Percentiles rank a stretch among this genome's conserved stretches.
These are phyloP conservation scores for Ogataea parapolymorpha DNA, from an alignment of 805 yeast species.

Conservation along the genomic window DNA sequence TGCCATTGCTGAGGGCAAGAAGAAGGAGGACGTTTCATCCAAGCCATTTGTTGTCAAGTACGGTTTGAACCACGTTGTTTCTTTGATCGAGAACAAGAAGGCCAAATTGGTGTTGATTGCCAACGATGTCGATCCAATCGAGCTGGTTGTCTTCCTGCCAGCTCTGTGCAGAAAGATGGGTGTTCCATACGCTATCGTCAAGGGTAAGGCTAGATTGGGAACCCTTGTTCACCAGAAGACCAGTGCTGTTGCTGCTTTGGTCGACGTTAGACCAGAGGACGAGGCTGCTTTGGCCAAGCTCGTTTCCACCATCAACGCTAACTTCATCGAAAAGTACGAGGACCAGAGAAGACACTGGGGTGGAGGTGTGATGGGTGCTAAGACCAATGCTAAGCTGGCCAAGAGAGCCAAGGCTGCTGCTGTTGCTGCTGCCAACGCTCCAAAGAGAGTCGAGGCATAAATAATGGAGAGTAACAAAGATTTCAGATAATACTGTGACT, in stretches of 20 bases:
- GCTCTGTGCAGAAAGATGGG: slow-evolving; percentile 98
- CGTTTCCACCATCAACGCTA: slow-evolving; percentile 85
- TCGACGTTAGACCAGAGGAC: slow-evolving; percentile 90
- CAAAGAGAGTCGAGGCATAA: slow-evolving; percentile 15
- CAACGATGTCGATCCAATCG: slow-evolving; percentile 97
- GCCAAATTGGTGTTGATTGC: slow-evolving; percentile 94
- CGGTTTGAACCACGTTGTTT: slow-evolving; percentile 98
- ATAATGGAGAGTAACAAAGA: slow-evolving; percentile 8
- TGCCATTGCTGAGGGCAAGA: slow-evolving; percentile 95
- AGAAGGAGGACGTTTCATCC: slow-evolving; percentile 91
- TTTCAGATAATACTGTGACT: slow-evolving; percentile 4
- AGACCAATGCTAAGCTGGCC: slow-evolving; percentile 79
- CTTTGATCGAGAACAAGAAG: slow-evolving; percentile 94
- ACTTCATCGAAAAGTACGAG: slow-evolving; percentile 89
- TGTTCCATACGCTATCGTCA: slow-evolving; percentile 94
- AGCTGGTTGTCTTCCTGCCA: slow-evolving; percentile 91
- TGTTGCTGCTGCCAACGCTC: slow-evolving; percentile 27
- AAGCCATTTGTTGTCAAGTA: slow-evolving; percentile 94
- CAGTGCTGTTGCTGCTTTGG: slow-evolving; percentile 92
- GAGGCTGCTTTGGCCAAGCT: slow-evolving; percentile 89
- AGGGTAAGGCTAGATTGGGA: slow-evolving; percentile 97
- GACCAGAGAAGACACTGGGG: slow-evolving; percentile 98
- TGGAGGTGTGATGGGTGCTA: slow-evolving; percentile 95
- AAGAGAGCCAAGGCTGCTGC: slow-evolving; percentile 61
- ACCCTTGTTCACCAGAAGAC: slow-evolving; percentile 95